Base-by-base conservation (phyloP, 2,329 filamentous ascomycete genomes). In the Clonostachys byssicola region DNA sequence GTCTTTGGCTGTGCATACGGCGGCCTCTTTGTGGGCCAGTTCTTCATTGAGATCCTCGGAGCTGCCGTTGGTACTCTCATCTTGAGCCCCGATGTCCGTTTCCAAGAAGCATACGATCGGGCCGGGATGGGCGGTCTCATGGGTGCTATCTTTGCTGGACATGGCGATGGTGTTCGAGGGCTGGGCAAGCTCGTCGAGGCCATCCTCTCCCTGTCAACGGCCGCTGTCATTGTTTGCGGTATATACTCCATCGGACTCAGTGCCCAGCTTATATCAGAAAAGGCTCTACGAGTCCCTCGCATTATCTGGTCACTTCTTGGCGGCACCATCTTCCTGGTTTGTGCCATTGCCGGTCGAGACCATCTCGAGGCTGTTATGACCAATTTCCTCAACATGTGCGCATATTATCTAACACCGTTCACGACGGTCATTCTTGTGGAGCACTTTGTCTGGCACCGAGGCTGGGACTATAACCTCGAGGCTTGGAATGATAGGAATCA, bases 321-420 rank as follows among this genome's bases (percentile, higher is more conserved):
- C 34, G 85, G 84, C 0, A 71, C 74, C 34, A 72, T 81, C 20
- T 88, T 86, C 62, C 77, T 87, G 52, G 85, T 78, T 23, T 82
- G 89, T 55, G 80, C 83, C 9, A 85, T 90, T 45, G 83, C 85
- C 0, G 86, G 83, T 2, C 88, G 87, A 67, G 66, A 65, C 6
- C 72, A 84, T 58, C 89, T 89, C 60, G 79, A 83, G 53, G 60
- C 63, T 7, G 77, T 86, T 4, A 72, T 89, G 14, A 77, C 85
- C 59, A 85, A 87, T 64, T 88, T 89, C 66, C 86, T 90, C 81
- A 65, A 80, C 51, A 60, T 84, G 45, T 83, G 83, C 51, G 80
- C 79, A 3, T 90, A 89, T 70, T 90, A 86, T 85, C 73, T 89
- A 2, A 81, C 85, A 42, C 87, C 89, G 56, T 90, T 89, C 67